Conservation (phyloP, 1,284 basidiomycete genomes). For the Caloboletus firmus region DNA sequence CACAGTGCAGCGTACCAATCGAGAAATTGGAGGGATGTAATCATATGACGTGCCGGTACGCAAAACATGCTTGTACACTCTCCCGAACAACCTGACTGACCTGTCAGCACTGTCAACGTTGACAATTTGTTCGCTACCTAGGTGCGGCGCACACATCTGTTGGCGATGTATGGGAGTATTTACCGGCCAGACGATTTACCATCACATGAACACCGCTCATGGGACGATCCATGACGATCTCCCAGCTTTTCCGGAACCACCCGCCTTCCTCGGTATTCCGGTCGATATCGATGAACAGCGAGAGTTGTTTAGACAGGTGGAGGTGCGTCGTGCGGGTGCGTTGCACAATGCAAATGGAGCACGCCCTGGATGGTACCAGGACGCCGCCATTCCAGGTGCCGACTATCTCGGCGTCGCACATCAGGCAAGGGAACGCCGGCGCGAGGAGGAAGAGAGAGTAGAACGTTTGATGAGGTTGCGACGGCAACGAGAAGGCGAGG, state of each 20-base stretch:
- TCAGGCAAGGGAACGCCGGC: background rate
- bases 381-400: background rate
- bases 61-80: background rate
- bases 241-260: background rate
- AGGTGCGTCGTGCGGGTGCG: constrained; percentile 6
- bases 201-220: constrained; percentile 49
- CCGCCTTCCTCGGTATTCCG: constrained; percentile 4
- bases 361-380: background rate
- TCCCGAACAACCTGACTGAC: background rate
- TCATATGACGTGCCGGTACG: constrained; percentile 48
- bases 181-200: constrained; percentile 41
- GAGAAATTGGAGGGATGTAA: constrained; percentile 57
- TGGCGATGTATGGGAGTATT: constrained; percentile 51
- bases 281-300: constrained; percentile 27
- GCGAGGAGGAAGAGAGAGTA: constrained; percentile 1
- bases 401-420: background rate
- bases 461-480: background rate
- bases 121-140: constrained; percentile 4
- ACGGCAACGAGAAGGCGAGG: constrained; percentile 6
- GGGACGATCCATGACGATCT: constrained; percentile 38
- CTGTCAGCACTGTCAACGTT: no score
- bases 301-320: constrained; percentile 18
- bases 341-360: background rate
- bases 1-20: constrained; percentile 45
- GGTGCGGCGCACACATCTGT: constrained; percentile 54